phyloP scores from a whole-genome alignment of 352 stramenopile species.

The Phytophthora pini region DNA sequence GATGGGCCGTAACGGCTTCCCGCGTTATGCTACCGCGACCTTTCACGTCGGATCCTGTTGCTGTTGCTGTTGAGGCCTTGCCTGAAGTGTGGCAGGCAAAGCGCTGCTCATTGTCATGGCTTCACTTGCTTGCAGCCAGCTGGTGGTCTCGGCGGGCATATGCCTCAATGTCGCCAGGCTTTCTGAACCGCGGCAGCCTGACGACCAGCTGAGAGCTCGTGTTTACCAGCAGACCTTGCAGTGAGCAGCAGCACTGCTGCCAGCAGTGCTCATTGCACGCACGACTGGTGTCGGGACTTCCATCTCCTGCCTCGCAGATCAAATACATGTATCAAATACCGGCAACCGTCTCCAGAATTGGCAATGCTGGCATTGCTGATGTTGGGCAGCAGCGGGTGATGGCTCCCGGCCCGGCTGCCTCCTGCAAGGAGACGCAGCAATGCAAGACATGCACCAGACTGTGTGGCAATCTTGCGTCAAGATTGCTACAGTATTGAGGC shows the following conservation, averaged over 20 bases:
- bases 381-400: background rate
- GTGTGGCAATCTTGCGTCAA: no score
- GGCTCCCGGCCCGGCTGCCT: background rate
- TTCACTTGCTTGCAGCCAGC: slow-evolving; percentile 15
- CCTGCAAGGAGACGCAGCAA: background rate
- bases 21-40: background rate
- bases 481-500: no score
- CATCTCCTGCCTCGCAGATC: no score
- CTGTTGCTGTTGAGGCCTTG: background rate
- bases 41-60: slow-evolving; percentile 7
- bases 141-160: slow-evolving; percentile 10
- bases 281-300: background rate
- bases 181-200: slow-evolving; percentile 10
- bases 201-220: slow-evolving; percentile 14
- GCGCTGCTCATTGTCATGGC: slow-evolving; percentile 3
- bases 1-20: background rate
- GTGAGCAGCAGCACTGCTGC: no score
- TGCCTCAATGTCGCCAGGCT: slow-evolving; percentile 4
- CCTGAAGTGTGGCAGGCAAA: no score
- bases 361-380: background rate
- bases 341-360: no score
- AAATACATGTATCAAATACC: no score
- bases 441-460: no score
- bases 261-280: background rate
- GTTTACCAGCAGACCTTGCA: slow-evolving; percentile 14